Conservation (phyloP, 2,329 filamentous ascomycete species). For the Botryosphaeria dothidea region DNA sequence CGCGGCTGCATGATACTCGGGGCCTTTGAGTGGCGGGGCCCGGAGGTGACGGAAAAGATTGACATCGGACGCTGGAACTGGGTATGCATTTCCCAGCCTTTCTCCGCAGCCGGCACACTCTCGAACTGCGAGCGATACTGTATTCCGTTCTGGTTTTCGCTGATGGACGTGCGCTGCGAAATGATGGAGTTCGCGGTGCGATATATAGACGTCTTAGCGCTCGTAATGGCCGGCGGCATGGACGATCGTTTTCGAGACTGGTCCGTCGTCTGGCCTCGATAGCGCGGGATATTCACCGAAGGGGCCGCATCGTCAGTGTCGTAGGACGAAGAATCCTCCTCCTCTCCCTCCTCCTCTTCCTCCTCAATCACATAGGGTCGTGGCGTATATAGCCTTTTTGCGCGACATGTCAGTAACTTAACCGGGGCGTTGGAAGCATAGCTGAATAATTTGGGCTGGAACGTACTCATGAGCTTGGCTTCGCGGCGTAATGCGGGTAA, state of each 20-base stretch:
- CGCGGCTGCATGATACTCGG: conserved; percentile 24
- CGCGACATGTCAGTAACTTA: neutral
- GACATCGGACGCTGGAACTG: neutral
- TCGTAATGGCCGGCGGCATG: neutral
- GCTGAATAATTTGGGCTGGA: neutral
- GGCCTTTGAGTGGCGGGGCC: neutral
- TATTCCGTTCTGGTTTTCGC: neutral
- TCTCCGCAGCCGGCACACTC: neutral
- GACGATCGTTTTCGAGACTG: neutral
- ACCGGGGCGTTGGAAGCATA: no score
- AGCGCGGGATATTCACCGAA: conserved; percentile 10
- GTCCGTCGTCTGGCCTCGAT: neutral
- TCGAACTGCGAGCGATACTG: neutral
- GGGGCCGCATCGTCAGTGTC: conserved; percentile 11
- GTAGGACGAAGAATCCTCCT: neutral
- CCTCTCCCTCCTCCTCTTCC: conserved; percentile 16
- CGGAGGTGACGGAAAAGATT: neutral
- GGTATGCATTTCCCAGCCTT: neutral
- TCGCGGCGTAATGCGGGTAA: neutral
- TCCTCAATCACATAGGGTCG: conserved; percentile 13
- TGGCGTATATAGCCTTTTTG: neutral
- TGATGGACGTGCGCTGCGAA: conserved; percentile 2
- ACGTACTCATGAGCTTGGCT: neutral
- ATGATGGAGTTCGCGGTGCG: conserved; percentile 12
- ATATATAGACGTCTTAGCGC: conserved; percentile 6